A percentile compares a stretch with the other conserved stretches of the same genome.
Conservation (phyloP, 2,329 filamentous ascomycete genomes). For the Fusarium caatingaense region DNA sequence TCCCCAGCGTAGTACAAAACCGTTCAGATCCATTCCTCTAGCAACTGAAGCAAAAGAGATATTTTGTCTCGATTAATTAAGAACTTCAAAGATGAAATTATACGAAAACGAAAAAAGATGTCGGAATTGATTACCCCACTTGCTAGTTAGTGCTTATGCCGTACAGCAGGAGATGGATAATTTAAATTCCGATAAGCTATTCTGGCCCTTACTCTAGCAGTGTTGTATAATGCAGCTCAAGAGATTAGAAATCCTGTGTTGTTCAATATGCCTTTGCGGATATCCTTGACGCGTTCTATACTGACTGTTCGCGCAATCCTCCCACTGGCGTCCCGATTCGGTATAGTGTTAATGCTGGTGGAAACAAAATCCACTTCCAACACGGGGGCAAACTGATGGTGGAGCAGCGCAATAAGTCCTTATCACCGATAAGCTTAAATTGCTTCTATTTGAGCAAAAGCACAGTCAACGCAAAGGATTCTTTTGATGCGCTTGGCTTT, state of each 20-base stretch:
- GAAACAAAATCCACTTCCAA: too few relatives aligned
- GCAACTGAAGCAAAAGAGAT: not conserved
- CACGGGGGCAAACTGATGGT: not conserved
- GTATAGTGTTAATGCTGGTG: too few relatives aligned
- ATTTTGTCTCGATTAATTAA: rapidly evolving
- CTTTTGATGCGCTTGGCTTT: not conserved
- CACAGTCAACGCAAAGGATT: not conserved
- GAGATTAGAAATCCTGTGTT: rapidly evolving
- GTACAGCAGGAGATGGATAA: not conserved
- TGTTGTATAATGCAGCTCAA: not conserved
- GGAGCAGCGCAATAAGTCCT: not conserved
- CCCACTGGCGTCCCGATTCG: not conserved
- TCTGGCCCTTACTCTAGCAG: rapidly evolving
- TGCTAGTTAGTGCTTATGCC: not conserved
- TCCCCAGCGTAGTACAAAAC: not conserved
- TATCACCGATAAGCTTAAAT: not conserved
- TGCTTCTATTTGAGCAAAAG: not conserved
- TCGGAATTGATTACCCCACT: not conserved
- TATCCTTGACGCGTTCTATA: not conserved
- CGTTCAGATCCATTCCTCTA: not conserved
- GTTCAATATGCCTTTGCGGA: rapidly evolving
- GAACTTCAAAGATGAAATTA: not conserved
- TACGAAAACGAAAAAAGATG: not conserved
- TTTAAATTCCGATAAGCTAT: not conserved
- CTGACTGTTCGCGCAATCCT: not conserved